Evolutionary conservation across 352 stramenopile genomes (phyloP).

Genomic region (Globisporangium cylindrosporum): DNA sequence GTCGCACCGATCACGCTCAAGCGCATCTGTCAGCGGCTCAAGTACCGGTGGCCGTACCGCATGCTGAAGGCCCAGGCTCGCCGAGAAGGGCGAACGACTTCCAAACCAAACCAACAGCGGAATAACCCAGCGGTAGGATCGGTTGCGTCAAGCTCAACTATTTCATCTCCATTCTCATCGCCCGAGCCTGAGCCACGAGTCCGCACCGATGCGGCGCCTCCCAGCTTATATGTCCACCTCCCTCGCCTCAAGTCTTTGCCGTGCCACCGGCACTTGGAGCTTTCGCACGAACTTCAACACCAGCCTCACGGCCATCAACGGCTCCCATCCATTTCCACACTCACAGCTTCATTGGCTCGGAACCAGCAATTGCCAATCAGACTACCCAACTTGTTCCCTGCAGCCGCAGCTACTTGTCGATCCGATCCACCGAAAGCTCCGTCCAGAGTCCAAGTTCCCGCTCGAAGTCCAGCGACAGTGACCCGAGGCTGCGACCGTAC

Average conservation of each 20-base stretch:
- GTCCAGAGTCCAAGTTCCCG: neutral
- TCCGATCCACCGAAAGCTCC: neutral
- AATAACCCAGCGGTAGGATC: neutral
- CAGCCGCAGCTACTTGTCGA: neutral
- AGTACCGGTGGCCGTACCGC: slow-evolving; percentile 54
- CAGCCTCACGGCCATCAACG: neutral
- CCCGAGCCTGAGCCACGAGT: neutral
- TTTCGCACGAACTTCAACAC: neutral
- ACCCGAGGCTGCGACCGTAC: neutral
- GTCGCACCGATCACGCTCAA: slow-evolving; percentile 66
- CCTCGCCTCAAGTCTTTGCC: neutral
- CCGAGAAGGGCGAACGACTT: slow-evolving; percentile 18
- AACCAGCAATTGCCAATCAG: neutral
- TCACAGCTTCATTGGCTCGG: neutral
- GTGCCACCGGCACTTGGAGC: neutral
- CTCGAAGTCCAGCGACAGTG: neutral
- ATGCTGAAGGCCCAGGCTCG: slow-evolving; percentile 35
- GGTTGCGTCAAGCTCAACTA: neutral
- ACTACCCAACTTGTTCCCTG: neutral
- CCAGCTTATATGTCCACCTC: neutral
- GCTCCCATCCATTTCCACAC: slow-evolving; percentile 3
- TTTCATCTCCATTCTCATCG: neutral
- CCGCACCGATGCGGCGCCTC: neutral
- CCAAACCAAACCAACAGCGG: neutral
- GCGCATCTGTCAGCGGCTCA: slow-evolving; percentile 43